These are phyloP conservation scores for Clitoria ternatea DNA, from an alignment of 306 rosid species.

Conservation along the genomic window DNA sequence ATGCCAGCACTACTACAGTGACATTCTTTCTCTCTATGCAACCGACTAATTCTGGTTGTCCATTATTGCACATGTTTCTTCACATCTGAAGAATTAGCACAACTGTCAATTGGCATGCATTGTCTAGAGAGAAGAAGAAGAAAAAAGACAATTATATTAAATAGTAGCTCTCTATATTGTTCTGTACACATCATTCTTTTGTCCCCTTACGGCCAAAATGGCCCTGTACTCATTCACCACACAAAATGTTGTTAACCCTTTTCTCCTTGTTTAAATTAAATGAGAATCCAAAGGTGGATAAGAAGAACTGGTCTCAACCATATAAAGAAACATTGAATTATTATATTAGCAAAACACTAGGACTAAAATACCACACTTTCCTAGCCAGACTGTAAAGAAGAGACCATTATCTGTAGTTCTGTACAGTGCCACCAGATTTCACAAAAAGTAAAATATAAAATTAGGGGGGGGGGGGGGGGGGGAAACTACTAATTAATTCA, in stretches of 20 bases:
- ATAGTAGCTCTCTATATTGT: not conserved
- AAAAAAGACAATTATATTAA: not conserved
- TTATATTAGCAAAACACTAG: not conserved
- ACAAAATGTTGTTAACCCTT: not conserved
- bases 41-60: conserved; percentile 21
- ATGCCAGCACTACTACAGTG: not conserved
- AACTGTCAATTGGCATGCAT: conserved; percentile 8
- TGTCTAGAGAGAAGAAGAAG: not conserved
- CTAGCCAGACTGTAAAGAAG: conserved; percentile 48
- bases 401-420: conserved; percentile 25
- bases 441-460: not conserved
- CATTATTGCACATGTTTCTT: conserved; percentile 45
- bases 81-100: conserved; percentile 17
- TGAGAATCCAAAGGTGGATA: conserved; percentile 22
- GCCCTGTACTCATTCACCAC: conserved; percentile 2
- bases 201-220: conserved; percentile 24
- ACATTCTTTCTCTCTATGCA: not conserved
- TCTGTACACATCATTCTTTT: conserved; percentile 1
- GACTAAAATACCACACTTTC: not conserved
- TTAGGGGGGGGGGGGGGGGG: not conserved
- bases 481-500: too few relatives aligned
- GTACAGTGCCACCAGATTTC: conserved; percentile 26
- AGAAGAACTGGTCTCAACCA: conserved; percentile 21
- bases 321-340: not conserved
- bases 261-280: not conserved